These are phyloP conservation scores for Dactylorhiza incarnata DNA, from an alignment of 106 monocot genomes.

Conservation along the genomic window DNA sequence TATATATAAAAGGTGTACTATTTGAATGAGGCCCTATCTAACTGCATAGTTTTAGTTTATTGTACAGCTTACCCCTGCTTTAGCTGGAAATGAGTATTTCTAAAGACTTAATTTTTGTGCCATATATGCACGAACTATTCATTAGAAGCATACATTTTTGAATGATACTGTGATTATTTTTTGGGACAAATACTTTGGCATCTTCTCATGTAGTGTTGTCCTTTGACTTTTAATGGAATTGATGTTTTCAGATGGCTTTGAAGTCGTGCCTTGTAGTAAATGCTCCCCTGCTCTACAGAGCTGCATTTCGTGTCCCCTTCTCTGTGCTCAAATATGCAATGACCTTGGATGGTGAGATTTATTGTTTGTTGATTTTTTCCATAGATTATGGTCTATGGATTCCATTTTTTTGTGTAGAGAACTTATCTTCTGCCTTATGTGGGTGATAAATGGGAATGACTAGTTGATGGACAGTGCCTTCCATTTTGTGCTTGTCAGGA, in stretches of 20 bases:
- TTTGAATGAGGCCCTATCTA: too few relatives aligned
- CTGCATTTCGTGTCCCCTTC: slow-evolving; percentile 71
- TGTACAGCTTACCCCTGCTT: too few relatives aligned
- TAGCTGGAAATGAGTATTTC: too few relatives aligned
- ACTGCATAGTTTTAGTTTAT: too few relatives aligned
- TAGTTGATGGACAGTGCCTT: background rate
- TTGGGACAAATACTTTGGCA: background rate
- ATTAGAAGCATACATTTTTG: background rate
- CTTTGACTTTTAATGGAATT: too few relatives aligned
- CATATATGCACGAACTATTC: background rate
- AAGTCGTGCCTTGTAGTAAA: slow-evolving; percentile 86
- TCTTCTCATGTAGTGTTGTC: background rate
- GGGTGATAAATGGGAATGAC: background rate
- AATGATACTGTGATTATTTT: background rate
- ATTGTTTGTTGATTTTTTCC: background rate
- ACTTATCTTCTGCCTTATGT: background rate
- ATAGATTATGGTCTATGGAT: background rate
- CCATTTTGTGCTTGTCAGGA: slow-evolving; percentile 30
- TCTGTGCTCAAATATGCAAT: slow-evolving; percentile 99
- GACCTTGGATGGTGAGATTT: slow-evolving; percentile 91
- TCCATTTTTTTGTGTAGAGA: background rate
- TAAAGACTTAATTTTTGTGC: too few relatives aligned
- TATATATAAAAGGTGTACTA: too few relatives aligned
- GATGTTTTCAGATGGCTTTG: slow-evolving; percentile 59
- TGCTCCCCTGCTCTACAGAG: slow-evolving; percentile 88